These are phyloP conservation scores for Chytridium lagenaria DNA, from an alignment of 371 early-diverging fungal genomes.

Conservation along the genomic window DNA sequence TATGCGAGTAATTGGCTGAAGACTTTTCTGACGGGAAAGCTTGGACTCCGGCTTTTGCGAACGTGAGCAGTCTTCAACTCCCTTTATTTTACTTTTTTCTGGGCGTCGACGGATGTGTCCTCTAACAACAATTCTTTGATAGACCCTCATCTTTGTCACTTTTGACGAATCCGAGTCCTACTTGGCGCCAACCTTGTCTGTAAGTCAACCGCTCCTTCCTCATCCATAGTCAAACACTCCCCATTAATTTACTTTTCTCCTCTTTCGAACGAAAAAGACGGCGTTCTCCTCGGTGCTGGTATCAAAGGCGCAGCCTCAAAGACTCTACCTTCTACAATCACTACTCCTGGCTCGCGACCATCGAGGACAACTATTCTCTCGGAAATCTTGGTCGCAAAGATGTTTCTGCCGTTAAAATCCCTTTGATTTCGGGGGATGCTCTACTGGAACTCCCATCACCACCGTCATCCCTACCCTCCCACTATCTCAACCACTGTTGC, in stretches of 20 bases:
- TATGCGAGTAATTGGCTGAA: slow-evolving; percentile 37
- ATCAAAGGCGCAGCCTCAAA: slow-evolving; percentile 36
- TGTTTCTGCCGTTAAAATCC: slow-evolving; percentile 32
- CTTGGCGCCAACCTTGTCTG: slow-evolving; percentile 5
- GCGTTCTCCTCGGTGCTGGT: too few species aligned
- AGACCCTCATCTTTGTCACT: slow-evolving; percentile 58
- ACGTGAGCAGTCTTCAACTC: slow-evolving; percentile 10
- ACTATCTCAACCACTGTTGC: not conserved
- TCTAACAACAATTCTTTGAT: not conserved
- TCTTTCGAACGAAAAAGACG: too few species aligned
- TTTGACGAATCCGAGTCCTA: slow-evolving; percentile 53
- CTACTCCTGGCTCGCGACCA: slow-evolving; percentile 67
- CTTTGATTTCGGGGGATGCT: not conserved
- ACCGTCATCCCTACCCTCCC: not conserved
- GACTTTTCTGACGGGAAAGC: slow-evolving; percentile 42
- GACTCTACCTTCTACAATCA: slow-evolving; percentile 65
- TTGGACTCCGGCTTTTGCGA: slow-evolving; percentile 29
- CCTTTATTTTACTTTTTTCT: not conserved
- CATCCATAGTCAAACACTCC: not conserved
- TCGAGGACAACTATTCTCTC: slow-evolving; percentile 70
- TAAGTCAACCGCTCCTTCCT: not conserved
- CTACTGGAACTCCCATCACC: not conserved
- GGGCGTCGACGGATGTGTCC: not conserved
- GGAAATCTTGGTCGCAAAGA: too few species aligned
- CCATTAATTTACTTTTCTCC: too few species aligned